Evolutionary conservation across 345 rosid genomes (phyloP), one percentile per base, ranked within the genome.

Genomic region (Limnanthes douglasii): DNA sequence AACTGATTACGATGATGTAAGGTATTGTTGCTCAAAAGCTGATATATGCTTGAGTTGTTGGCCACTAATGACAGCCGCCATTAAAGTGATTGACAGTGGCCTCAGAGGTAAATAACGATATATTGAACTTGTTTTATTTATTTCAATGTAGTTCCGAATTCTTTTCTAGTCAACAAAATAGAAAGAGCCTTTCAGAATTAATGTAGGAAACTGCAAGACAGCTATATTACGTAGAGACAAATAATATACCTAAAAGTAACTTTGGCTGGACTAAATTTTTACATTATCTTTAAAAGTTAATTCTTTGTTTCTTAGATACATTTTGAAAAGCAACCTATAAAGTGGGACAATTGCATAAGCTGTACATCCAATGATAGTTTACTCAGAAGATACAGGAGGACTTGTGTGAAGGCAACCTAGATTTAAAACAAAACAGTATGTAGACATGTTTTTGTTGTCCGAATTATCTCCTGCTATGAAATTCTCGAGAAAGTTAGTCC

Each of bases 1-100:
- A 24, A 49, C 93, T 22, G 95, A 86, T 46, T 88, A 88, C 47
- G 95, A 88, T 25, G 93, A 83, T 25, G 81, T 79, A 48, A 74
- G 97, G 52, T 81, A 64, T 43, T 88, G 95, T 61, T 88, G 95
- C 72, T 73, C 93, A 0, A 94, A 94, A 38, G 97, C 97, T 10
- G 94, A 79, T 61, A 75, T 70, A 59, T 88, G 95, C 63, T 64
- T 79, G 53, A 70, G 66, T 2, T 88, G 98, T 64, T 79, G 98
- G 94, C 95, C 95, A 43, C 53, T 79, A 41, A 83, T 79, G 94
- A 83, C 84, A 2, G 53, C 64, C 41, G 81, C 94, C 34, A 73
- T 81, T 51, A 81, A 83, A 74, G 94, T 88, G 57, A 72, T 88
- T 39, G 77, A 88, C 39, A 60, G 78, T 44, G 64, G 95, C 21